Evolutionary conservation across 148 eudicot species (phyloP).

Genomic region (Oxyria digyna): DNA sequence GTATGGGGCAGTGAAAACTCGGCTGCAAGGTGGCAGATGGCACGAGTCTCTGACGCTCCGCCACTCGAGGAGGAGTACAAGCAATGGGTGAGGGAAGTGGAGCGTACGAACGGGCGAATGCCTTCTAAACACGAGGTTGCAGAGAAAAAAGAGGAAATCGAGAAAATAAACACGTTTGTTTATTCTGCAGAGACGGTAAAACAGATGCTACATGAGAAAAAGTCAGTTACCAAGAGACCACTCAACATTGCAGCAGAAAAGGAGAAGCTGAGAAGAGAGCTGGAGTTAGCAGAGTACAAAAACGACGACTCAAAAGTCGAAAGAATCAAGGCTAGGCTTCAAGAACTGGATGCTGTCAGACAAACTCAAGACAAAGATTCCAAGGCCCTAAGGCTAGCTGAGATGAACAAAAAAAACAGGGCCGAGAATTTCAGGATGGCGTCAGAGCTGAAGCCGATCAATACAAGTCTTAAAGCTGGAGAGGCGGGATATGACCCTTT

Average conservation of each 20-base stretch:
- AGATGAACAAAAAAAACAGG: constrained; percentile 82
- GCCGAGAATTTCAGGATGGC: constrained; percentile 91
- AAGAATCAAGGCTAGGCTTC: constrained; percentile 63
- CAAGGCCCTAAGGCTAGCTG: constrained; percentile 71
- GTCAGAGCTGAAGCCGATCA: constrained; percentile 56
- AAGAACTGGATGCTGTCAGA: constrained; percentile 63
- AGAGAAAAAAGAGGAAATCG: constrained; percentile 74
- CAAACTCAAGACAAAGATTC: constrained; percentile 52
- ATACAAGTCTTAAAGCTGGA: constrained; percentile 55
- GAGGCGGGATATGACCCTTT: constrained; percentile 98
- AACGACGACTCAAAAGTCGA: constrained; percentile 63
- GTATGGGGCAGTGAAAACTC: constrained; percentile 96
- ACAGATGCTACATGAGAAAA: constrained; percentile 89
- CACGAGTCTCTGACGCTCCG: constrained; percentile 72
- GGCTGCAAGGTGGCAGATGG: constrained; percentile 99
- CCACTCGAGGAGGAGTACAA: constrained; percentile 81
- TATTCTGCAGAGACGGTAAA: constrained; percentile 94
- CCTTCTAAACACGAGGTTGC: constrained; percentile 64
- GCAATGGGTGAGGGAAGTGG: constrained; percentile 85
- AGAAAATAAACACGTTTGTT: constrained; percentile 58
- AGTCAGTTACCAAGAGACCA: constrained; percentile 79
- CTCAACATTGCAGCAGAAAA: constrained; percentile 94
- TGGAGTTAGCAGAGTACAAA: constrained; percentile 71
- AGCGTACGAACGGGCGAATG: constrained; percentile 68
- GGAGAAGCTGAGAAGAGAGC: constrained; percentile 64